These are phyloP conservation scores for Porogramme epimiltina DNA, from an alignment of 1,284 basidiomycete genomes.

Conservation along the genomic window DNA sequence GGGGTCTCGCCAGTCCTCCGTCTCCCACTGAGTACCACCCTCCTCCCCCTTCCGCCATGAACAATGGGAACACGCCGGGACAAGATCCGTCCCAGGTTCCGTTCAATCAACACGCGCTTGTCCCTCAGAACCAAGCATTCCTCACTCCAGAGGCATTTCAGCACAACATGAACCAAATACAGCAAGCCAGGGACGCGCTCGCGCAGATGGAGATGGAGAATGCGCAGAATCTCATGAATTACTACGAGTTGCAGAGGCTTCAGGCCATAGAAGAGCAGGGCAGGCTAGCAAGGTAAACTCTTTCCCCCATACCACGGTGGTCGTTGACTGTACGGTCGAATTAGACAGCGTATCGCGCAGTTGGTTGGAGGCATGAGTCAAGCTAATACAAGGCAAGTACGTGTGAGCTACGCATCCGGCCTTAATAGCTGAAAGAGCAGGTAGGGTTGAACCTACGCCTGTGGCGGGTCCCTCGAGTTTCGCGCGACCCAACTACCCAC, in stretches of 20 bases:
- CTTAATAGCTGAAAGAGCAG: too few species aligned
- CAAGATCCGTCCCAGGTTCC: not conserved
- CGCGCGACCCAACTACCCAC: not conserved
- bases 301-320: too few species aligned
- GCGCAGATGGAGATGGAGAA: conserved; percentile 37
- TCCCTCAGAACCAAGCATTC: conserved; percentile 7
- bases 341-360: conserved; percentile 12
- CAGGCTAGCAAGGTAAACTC: conserved; percentile 40
- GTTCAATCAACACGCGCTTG: conserved; percentile 9
- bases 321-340: too few species aligned
- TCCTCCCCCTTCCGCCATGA: conserved; percentile 14
- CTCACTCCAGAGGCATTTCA: conserved; percentile 25
- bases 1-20: too few species aligned
- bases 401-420: too few species aligned
- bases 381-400: not conserved
- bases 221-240: conserved; percentile 28
- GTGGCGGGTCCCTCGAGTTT: conserved; percentile 1
- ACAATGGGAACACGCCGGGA: conserved; percentile 19
- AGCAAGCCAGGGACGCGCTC: conserved; percentile 32
- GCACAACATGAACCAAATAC: conserved; percentile 36
- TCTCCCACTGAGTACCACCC: too few species aligned
- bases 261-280: conserved; percentile 37
- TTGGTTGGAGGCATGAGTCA: not conserved
- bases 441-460: not conserved
- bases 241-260: conserved; percentile 28